Base-by-base conservation (phyloP, 23 red algal genomes). In the Gracilaria gracilis region DNA sequence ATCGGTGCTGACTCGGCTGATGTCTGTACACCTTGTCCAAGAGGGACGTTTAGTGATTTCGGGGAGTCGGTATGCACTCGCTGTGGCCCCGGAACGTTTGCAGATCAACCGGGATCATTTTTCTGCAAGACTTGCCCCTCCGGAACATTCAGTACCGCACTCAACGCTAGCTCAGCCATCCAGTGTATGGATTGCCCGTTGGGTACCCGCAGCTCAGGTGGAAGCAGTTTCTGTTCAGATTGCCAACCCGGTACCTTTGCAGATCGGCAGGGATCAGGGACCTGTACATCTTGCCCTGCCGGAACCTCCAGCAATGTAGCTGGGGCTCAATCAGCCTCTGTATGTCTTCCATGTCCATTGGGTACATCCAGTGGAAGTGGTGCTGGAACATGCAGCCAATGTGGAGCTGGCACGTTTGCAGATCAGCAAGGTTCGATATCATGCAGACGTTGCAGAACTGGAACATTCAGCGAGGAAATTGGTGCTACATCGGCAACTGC, bases 301-400 rank as follows among this genome's bases (percentile, higher is more conserved):
- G 82, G 82, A n/a, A 64, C 51, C 5, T 85, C 16, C 70, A 67
- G 36, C 33, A 35, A 32, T 28, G 29, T 17, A 12, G 8, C 5
- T 9, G 61, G 61, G 15, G 29, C 64, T 23, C 36, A 31, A 16
- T 1, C 25, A 33, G 39, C 48, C 40, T 48, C 36, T 1, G 20
- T 50, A 79, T 85, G 82, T 67, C 66, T 15, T 27, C 66, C 23
- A 31, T 88, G 84, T 36, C 37, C 84, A 46, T 59, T 54, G 0
- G 84, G 84, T 6, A 88, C 84, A 21, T 88, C 77, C 40, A 88
- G 84, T 39, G 38, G 20, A 48, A 37, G 4, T 25, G 67, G 84
- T 11, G 67, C 64, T 28, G 11, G 31, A 2, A 6, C 37, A 2
- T 88, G 84, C 65, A 57, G 11, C 4, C 27, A 40, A n/a, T 88